Conservation (phyloP, 352 stramenopile species). For the Phytophthora pisi region DNA sequence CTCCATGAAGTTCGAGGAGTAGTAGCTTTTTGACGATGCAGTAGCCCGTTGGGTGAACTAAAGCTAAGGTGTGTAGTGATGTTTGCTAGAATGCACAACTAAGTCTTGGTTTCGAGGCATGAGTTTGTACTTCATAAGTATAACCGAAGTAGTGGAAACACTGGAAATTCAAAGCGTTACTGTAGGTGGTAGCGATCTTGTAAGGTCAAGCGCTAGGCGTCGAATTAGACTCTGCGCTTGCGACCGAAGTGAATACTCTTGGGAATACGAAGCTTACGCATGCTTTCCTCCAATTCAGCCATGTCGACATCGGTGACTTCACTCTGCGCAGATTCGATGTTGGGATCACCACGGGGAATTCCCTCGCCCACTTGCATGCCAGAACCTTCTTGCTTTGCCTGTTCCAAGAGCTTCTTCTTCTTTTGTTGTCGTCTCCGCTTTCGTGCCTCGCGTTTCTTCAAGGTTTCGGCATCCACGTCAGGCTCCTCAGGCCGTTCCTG, state of each 20-base stretch:
- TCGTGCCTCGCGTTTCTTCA: constrained; percentile 40
- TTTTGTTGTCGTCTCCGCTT: constrained; percentile 39
- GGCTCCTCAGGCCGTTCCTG: neutral
- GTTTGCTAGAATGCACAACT: neutral
- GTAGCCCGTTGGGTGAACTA: neutral
- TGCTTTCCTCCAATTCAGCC: constrained; percentile 29
- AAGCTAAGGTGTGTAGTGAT: too few relatives aligned
- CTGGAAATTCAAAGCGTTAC: neutral
- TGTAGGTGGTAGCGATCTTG: neutral
- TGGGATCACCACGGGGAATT: neutral
- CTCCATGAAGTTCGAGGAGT: neutral
- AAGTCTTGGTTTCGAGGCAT: neutral
- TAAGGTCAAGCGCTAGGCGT: neutral
- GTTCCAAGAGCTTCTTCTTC: constrained; percentile 31
- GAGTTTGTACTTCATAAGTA: neutral
- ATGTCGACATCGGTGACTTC: constrained; percentile 29
- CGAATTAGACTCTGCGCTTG: constrained; percentile 25
- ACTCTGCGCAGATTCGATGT: neutral
- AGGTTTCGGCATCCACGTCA: constrained; percentile 21
- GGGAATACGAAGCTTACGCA: constrained; percentile 39
- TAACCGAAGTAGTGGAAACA: neutral
- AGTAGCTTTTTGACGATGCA: neutral
- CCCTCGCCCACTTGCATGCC: constrained; percentile 36
- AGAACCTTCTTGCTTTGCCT: constrained; percentile 7
- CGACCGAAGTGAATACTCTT: constrained; percentile 44